Evolutionary conservation across 371 early-diverging fungal species (phyloP).

Genomic region (Parasitella parasitica): DNA sequence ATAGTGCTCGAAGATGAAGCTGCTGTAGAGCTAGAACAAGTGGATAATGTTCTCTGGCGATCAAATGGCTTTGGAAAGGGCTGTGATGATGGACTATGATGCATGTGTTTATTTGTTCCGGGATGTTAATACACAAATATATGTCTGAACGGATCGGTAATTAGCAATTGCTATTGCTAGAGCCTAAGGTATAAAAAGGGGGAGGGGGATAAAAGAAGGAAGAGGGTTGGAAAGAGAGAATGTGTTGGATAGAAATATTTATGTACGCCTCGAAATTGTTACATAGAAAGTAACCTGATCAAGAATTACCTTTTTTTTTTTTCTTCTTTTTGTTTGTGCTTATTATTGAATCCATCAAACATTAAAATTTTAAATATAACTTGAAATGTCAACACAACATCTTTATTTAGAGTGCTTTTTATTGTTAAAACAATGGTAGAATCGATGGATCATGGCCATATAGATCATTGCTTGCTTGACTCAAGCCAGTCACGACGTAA

Average conservation of each 20-base stretch:
- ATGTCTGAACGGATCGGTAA: neutral
- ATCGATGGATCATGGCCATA: neutral
- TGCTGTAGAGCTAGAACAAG: neutral
- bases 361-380: neutral
- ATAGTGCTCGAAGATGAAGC: neutral
- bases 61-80: neutral
- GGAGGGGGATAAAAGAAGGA: neutral
- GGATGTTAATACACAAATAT: neutral
- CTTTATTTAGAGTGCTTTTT: no score
- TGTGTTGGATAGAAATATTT: neutral
- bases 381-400: neutral
- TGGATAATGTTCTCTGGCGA: slow-evolving; percentile 4
- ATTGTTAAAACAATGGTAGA: no score
- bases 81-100: neutral
- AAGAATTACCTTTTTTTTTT: neutral
- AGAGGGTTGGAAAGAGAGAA: neutral
- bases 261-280: neutral
- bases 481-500: neutral
- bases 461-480: no score
- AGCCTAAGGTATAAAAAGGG: neutral
- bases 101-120: neutral
- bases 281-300: neutral
- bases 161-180: neutral
- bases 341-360: neutral
- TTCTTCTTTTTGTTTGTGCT: neutral